Percentiles rank a stretch among this genome's conserved stretches.
These are phyloP conservation scores for Lasiodiplodia hormozganensis DNA, from an alignment of 2,329 filamentous ascomycete genomes.

Conservation along the genomic window DNA sequence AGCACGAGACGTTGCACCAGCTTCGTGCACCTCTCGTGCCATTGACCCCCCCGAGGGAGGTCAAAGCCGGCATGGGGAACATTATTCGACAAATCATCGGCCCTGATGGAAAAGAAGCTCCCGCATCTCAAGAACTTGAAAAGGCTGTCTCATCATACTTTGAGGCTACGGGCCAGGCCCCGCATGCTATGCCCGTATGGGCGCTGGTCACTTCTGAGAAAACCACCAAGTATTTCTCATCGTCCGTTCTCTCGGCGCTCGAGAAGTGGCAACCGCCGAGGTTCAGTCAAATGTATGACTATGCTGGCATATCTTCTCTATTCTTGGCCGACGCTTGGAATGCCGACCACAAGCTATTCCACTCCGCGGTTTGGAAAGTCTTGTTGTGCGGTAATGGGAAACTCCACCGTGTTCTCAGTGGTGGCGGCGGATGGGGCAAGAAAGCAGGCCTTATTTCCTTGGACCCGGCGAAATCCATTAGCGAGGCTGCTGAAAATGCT, in stretches of 20 bases:
- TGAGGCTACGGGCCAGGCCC: slow-evolving; percentile 47
- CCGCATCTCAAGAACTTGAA: slow-evolving; percentile 77
- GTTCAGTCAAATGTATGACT: not conserved
- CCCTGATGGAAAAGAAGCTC: slow-evolving; percentile 51
- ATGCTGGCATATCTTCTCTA: not conserved
- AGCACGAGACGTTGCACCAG: slow-evolving; percentile 12
- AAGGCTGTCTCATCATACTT: slow-evolving; percentile 66
- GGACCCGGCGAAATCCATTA: slow-evolving; percentile 59
- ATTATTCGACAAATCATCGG: slow-evolving; percentile 72
- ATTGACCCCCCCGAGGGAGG: slow-evolving; percentile 67
- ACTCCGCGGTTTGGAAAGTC: slow-evolving; percentile 35
- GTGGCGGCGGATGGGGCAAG: slow-evolving; percentile 83
- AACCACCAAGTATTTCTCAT: not conserved
- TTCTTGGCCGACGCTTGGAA: not conserved
- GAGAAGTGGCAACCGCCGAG: not conserved
- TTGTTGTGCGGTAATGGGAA: slow-evolving; percentile 35
- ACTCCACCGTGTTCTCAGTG: slow-evolving; percentile 68
- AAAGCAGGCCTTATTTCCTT: slow-evolving; percentile 81
- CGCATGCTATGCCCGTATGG: slow-evolving; percentile 70
- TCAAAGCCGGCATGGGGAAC: slow-evolving; percentile 76
- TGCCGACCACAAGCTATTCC: slow-evolving; percentile 29
- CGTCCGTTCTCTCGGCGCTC: not conserved
- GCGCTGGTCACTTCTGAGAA: slow-evolving; percentile 60
- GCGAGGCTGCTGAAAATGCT: too few relatives aligned
- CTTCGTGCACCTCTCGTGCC: slow-evolving; percentile 62